These are phyloP conservation scores for Lentinula sp. DNA, from an alignment of 768 basidiomycete species.

Conservation along the genomic window DNA sequence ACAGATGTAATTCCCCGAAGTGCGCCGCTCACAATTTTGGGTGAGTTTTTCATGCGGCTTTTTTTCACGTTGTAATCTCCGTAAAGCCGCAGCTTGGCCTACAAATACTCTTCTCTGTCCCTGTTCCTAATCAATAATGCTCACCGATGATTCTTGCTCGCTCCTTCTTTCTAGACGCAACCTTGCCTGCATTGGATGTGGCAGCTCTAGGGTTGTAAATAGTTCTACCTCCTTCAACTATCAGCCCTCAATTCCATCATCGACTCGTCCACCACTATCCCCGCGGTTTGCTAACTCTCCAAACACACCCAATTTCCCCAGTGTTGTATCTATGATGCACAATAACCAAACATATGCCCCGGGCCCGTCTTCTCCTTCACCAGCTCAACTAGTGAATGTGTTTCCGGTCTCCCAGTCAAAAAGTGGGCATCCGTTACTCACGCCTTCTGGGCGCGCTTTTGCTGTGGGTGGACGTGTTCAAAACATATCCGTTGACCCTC, in stretches of 20 bases:
- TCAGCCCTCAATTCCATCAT: constrained; percentile 20
- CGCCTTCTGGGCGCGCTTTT: constrained; percentile 77
- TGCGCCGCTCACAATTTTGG: constrained; percentile 85
- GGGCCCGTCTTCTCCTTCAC: constrained; percentile 13
- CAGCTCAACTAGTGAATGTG: constrained; percentile 7
- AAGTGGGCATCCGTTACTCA: constrained; percentile 64
- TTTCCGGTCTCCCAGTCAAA: constrained; percentile 7
- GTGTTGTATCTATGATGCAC: constrained; percentile 4
- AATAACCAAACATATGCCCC: background rate
- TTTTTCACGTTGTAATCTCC: constrained; percentile 4
- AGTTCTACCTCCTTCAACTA: constrained; percentile 23
- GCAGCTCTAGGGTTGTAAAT: constrained; percentile 45
- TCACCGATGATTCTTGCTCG: constrained; percentile 43
- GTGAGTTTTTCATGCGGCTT: constrained; percentile 37
- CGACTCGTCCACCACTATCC: constrained; percentile 19
- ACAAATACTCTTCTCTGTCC: constrained; percentile 12
- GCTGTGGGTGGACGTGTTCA: constrained; percentile 74
- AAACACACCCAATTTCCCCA: background rate
- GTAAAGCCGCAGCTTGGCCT: background rate
- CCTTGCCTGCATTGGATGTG: constrained; percentile 71
- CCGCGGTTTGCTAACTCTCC: constrained; percentile 25
- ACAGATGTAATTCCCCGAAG: constrained; percentile 58
- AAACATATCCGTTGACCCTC: constrained; percentile 70
- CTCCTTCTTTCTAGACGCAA: constrained; percentile 65
- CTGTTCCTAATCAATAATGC: constrained; percentile 22